Evolutionary conservation across 352 stramenopile species (phyloP).

Genomic region (Phytophthora pistaciae): DNA sequence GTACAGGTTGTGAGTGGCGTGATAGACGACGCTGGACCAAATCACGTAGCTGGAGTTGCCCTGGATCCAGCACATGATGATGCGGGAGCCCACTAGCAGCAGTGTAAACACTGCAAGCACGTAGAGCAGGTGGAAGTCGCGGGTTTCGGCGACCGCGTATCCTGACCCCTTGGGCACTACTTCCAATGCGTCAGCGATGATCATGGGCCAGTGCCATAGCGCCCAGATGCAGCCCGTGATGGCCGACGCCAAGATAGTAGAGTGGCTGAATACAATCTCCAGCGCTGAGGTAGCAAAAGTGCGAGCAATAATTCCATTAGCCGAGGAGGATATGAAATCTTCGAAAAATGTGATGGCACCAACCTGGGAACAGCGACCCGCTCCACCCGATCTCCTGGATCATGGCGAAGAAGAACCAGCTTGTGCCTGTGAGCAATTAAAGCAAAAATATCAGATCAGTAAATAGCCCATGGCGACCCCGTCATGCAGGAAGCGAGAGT

Average conservation of each 20-base stretch:
- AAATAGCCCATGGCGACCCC: conserved; percentile 1
- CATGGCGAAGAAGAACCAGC: conserved; percentile 85
- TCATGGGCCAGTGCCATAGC: conserved; percentile 90
- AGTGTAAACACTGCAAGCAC: conserved; percentile 84
- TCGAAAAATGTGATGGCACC: conserved; percentile 10
- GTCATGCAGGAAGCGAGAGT: background rate
- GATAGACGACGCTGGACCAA: conserved; percentile 90
- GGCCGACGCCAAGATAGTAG: conserved; percentile 86
- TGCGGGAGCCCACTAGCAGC: conserved; percentile 81
- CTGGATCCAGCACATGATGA: conserved; percentile 94
- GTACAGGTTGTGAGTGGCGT: conserved; percentile 90
- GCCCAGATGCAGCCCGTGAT: conserved; percentile 88
- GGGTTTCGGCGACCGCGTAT: conserved; percentile 82
- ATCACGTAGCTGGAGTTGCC: conserved; percentile 90
- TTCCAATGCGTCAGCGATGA: conserved; percentile 86
- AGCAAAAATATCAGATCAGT: conserved; percentile 12
- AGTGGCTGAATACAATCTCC: conserved; percentile 90
- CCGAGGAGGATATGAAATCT: background rate
- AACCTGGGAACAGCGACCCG: conserved; percentile 88
- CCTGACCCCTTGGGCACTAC: conserved; percentile 77
- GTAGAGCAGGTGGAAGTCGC: conserved; percentile 82
- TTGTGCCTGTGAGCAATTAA: conserved; percentile 64
- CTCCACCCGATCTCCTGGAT: conserved; percentile 91
- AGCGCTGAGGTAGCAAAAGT: conserved; percentile 51
- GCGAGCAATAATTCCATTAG: background rate